Percentiles rank a stretch among this genome's conserved stretches.
Evolutionary conservation across 257 asterid species (phyloP).

Genomic region (Ballota nigra): DNA sequence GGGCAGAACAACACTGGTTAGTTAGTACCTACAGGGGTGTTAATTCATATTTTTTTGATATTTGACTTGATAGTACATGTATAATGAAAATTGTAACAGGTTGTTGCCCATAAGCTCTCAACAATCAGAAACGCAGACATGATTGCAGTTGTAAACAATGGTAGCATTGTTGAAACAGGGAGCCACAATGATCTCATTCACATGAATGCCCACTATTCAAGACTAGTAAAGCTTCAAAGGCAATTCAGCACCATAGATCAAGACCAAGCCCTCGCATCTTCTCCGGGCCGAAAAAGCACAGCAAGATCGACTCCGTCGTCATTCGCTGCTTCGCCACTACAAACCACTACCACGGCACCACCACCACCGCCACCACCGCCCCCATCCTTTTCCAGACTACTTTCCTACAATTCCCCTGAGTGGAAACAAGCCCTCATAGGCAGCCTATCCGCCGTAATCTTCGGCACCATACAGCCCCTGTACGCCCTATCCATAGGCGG

Average conservation of each 20-base stretch:
- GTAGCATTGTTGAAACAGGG: conserved; percentile 61
- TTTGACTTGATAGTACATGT: too few species aligned
- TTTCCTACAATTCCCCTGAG: conserved; percentile 61
- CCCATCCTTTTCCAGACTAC: conserved; percentile 53
- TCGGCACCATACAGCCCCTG: conserved; percentile 77
- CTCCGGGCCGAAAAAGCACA: conserved; percentile 51
- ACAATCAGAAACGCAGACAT: conserved; percentile 71
- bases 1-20: conserved; percentile 90
- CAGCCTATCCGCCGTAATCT: conserved; percentile 53
- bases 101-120: conserved; percentile 91
- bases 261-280: conserved; percentile 41
- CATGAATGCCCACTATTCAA: conserved; percentile 61
- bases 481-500: conserved; percentile 82
- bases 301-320: conserved; percentile 60
- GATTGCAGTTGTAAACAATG: conserved; percentile 58
- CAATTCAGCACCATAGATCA: conserved; percentile 59
- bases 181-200: conserved; percentile 59
- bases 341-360: background rate
- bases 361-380: conserved; percentile 36
- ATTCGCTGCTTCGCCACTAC: conserved; percentile 49
- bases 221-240: conserved; percentile 61
- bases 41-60: too few species aligned
- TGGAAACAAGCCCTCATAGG: conserved; percentile 76
- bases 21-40: too few species aligned
- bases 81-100: conserved; percentile 35